Evolutionary conservation across 1,284 basidiomycete species (phyloP).

Genomic region (Tremellales sp.): DNA sequence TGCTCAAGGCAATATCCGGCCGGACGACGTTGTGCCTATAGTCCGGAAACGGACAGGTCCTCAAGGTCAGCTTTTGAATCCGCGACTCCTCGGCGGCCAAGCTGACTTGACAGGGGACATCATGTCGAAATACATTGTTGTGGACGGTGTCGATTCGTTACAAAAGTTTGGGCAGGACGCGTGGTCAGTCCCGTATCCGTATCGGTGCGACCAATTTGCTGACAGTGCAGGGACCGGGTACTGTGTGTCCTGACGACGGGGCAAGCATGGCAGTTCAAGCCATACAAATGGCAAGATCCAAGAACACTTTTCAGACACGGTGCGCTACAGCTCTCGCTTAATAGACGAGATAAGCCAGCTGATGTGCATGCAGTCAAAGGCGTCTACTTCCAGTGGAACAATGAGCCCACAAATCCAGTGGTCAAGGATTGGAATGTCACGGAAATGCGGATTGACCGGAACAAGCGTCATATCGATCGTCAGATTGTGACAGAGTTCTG

Average conservation of each 20-base stretch:
- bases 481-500: constrained; percentile 92
- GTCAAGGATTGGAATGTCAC: constrained; percentile 97
- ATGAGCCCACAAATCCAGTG: constrained; percentile 79
- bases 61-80: constrained; percentile 22
- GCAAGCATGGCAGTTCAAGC: constrained; percentile 94
- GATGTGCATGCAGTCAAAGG: constrained; percentile 71
- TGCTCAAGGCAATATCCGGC: constrained; percentile 64
- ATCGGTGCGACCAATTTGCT: not conserved
- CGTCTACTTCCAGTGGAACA: constrained; percentile 86
- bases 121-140: constrained; percentile 64
- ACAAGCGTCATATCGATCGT: constrained; percentile 89
- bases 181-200: constrained; percentile 59
- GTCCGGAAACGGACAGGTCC: constrained; percentile 64
- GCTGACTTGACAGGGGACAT: constrained; percentile 48
- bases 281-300: constrained; percentile 94
- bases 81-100: not conserved
- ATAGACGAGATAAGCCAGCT: not conserved
- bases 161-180: constrained; percentile 85
- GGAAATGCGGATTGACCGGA: constrained; percentile 86
- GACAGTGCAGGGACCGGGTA: constrained; percentile 65
- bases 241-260: constrained; percentile 96
- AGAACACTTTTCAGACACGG: constrained; percentile 87
- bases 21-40: constrained; percentile 79
- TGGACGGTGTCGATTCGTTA: constrained; percentile 88
- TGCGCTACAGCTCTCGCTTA: constrained; percentile 47